Base-by-base conservation (phyloP, 2,329 filamentous ascomycete species). In the Pyricularia grisea region DNA sequence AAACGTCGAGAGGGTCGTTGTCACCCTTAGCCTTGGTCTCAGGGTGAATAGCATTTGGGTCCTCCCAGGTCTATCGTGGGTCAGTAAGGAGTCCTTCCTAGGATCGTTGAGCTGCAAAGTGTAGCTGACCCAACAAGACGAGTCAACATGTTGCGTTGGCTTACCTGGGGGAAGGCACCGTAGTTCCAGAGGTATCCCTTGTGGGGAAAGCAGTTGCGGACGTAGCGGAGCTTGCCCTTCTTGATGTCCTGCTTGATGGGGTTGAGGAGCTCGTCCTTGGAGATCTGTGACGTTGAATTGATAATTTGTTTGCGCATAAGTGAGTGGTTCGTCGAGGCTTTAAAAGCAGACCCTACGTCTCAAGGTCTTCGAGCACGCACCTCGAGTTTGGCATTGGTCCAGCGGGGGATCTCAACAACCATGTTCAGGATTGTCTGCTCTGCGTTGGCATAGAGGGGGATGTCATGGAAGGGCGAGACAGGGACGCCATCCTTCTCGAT, bases 121-220 rank as follows among this genome's bases (percentile, higher is more conserved):
- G 14, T 5, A 10, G 3, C 36, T 50, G 42, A n/a, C 42, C 42
- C 42, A n/a, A 55, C 42, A n/a, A 71, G 33, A 36, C 33, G 50
- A 68, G 69, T 66, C 55, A n/a, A 55, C 17, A 55, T 55, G 33
- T 4, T 55, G 42, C 5, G 12, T 11, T 55, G 36, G 77, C 86
- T 79, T 87, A 95, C 93, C 87, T 95, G 93, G 77, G 95, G 95
- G 90, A 99, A 98, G 82, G 94, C 94, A 85, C 95, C 95, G 84
- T 99, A 99, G 89, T 99, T 99, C 95, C 95, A 99, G 77, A 99
- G 92, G 84, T 99, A 99, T 75, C 95, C 95, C 89, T 99, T 98
- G 91, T 99, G 95, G 77, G 95, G 95, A 89, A 99, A 99, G 90
- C 95, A 99, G 91, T 99, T 99, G 85, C 95, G 93, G 80, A 99